These are phyloP conservation scores for Pseudoneurospora amorphoporcata DNA, from an alignment of 495 filamentous ascomycete species.

Conservation along the genomic window DNA sequence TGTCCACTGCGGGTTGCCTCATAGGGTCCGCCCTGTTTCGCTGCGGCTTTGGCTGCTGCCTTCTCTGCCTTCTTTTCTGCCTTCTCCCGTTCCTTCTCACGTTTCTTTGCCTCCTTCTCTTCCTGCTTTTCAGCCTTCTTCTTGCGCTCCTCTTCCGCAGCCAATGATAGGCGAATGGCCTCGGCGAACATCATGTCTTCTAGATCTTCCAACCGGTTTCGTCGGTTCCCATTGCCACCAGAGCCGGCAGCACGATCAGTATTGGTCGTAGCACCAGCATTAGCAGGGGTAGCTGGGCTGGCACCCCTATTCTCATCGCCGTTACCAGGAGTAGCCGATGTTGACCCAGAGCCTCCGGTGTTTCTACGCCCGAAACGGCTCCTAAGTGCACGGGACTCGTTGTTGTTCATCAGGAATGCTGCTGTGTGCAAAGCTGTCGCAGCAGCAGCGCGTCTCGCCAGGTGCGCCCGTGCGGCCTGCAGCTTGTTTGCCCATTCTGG, in stretches of 20 bases:
- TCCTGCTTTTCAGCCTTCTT: constrained; percentile 71
- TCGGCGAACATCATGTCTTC: constrained; percentile 99
- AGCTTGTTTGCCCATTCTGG: constrained; percentile 94
- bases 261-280: not conserved
- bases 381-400: constrained; percentile 35
- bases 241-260: constrained; percentile 1
- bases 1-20: constrained; percentile 29
- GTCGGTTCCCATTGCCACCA: constrained; percentile 36
- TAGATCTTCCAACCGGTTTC: constrained; percentile 69
- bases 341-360: constrained; percentile 24
- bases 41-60: constrained; percentile 57
- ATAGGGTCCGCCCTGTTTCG: constrained; percentile 41
- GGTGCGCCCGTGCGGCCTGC: constrained; percentile 70
- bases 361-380: constrained; percentile 41
- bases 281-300: constrained; percentile 2
- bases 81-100: constrained; percentile 68
- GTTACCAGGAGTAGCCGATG: constrained; percentile 18
- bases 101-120: constrained; percentile 64
- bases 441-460: constrained; percentile 77
- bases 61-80: constrained; percentile 77
- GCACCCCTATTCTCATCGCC: constrained; percentile 22
- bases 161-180: constrained; percentile 79
- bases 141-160: constrained; percentile 80
- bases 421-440: constrained; percentile 93
- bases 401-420: constrained; percentile 76